These are phyloP conservation scores for Grigorovia humatica DNA, from an alignment of 805 yeast genomes.

Conservation along the genomic window DNA sequence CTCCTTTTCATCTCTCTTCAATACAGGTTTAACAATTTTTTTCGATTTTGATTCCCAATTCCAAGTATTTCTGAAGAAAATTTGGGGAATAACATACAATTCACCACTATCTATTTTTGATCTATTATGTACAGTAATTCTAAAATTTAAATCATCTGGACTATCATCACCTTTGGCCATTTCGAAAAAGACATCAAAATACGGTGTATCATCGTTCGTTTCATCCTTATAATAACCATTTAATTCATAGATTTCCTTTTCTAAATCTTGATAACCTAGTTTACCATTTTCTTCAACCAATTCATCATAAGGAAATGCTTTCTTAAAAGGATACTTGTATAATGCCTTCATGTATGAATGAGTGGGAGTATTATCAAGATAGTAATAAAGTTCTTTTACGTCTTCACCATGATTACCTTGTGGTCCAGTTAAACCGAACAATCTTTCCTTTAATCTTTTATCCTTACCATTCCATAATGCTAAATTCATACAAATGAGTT, in stretches of 20 bases:
- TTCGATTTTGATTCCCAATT: slow-evolving; percentile 13
- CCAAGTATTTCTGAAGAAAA: slow-evolving; percentile 85
- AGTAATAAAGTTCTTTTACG: slow-evolving; percentile 76
- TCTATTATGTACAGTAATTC: slow-evolving; percentile 83
- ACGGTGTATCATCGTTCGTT: slow-evolving; percentile 46
- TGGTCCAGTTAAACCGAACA: slow-evolving; percentile 83
- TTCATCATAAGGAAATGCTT: slow-evolving; percentile 70
- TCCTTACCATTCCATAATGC: slow-evolving; percentile 92
- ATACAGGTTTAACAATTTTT: slow-evolving; percentile 42
- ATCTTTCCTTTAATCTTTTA: slow-evolving; percentile 70
- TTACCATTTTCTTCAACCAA: slow-evolving; percentile 58
- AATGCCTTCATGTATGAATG: slow-evolving; percentile 87
- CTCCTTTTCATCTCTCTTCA: slow-evolving; percentile 29
- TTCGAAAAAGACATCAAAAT: slow-evolving; percentile 83
- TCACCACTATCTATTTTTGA: slow-evolving; percentile 70
- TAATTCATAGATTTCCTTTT: slow-evolving; percentile 75
- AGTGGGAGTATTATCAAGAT: slow-evolving; percentile 85
- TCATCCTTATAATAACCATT: slow-evolving; percentile 48
- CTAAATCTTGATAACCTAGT: slow-evolving; percentile 57
- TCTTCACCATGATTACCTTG: slow-evolving; percentile 97
- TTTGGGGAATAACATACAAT: slow-evolving; percentile 74
- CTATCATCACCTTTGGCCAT: slow-evolving; percentile 79
- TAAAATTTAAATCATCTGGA: slow-evolving; percentile 69
- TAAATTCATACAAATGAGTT: slow-evolving; percentile 59
- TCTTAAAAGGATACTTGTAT: slow-evolving; percentile 80